Conservation (phyloP, 345 rosid genomes). For the Ceriops zippeliana region DNA sequence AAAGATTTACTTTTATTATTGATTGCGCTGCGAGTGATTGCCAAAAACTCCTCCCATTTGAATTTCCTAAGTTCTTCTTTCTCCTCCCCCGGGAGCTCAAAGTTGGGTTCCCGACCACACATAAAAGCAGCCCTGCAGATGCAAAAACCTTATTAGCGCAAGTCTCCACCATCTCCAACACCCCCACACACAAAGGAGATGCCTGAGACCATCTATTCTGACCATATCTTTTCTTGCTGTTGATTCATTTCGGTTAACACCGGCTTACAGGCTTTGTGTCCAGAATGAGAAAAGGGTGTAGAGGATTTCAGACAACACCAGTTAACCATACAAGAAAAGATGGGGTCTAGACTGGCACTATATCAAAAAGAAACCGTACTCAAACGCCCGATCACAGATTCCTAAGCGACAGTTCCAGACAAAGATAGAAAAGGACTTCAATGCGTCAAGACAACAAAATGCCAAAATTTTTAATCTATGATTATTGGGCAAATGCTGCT, state of each 20-base stretch:
- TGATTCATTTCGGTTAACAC: too few relatives aligned
- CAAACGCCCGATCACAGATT: too few relatives aligned
- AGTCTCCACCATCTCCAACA: not conserved
- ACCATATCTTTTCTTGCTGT: too few relatives aligned
- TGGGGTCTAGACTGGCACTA: too few relatives aligned
- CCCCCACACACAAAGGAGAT: not conserved
- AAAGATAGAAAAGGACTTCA: too few relatives aligned
- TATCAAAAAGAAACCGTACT: too few relatives aligned
- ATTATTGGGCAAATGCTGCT: not conserved
- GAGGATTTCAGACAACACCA: too few relatives aligned
- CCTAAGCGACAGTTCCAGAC: too few relatives aligned
- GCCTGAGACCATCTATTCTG: not conserved
- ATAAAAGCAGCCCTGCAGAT: slow-evolving; percentile 86
- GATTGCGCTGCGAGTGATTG: slow-evolving; percentile 74
- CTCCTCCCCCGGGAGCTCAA: slow-evolving; percentile 71
- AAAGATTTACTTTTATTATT: slow-evolving; percentile 70
- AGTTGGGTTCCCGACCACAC: slow-evolving; percentile 98
- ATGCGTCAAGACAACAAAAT: not conserved
- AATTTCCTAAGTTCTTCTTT: slow-evolving; percentile 65
- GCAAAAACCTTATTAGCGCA: not conserved
- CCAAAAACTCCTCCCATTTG: slow-evolving; percentile 88
- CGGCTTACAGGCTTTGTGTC: too few relatives aligned
- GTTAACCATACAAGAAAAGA: too few relatives aligned
- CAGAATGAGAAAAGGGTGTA: too few relatives aligned
- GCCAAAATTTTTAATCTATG: not conserved